These are phyloP conservation scores for Suillus occidentalis DNA, from an alignment of 768 basidiomycete species.

Conservation along the genomic window DNA sequence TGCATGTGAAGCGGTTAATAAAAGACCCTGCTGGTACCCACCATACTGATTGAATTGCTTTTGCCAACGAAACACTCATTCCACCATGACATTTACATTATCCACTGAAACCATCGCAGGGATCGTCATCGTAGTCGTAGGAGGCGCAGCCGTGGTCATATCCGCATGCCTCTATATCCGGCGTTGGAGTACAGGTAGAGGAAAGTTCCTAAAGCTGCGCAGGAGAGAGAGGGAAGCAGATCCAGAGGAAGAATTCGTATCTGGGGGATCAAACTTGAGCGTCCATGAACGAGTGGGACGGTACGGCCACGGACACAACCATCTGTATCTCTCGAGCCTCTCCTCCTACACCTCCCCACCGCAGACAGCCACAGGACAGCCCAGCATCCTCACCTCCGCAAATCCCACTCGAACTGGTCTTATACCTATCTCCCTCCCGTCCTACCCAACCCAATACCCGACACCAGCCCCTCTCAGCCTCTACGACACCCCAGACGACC, in stretches of 20 bases:
- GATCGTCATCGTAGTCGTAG: conserved; percentile 22
- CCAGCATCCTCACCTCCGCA: conserved; percentile 5
- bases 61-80: not conserved
- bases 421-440: not conserved
- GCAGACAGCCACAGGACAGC: not conserved
- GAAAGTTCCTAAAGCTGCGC: conserved; percentile 18
- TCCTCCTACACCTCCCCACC: conserved; percentile 17
- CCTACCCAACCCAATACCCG: not conserved
- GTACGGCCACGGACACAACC: conserved; percentile 13
- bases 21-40: not conserved
- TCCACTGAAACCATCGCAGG: conserved; percentile 16
- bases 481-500: not conserved
- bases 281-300: not conserved
- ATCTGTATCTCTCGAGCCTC: conserved; percentile 25
- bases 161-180: conserved; percentile 15
- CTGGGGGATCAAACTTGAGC: not conserved
- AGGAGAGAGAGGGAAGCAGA: conserved; percentile 3
- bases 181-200: conserved; percentile 7
- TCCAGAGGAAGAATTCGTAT: conserved; percentile 1
- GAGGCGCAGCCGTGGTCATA: conserved; percentile 17
- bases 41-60: too few species aligned
- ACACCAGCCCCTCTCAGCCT: not conserved
- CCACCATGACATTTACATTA: conserved; percentile 4
- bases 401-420: not conserved
- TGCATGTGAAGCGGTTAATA: not conserved